Percentiles rank a stretch among this genome's conserved stretches.
phyloP scores from a whole-genome alignment of 176 grass and related monocot genomes.

The Rhynchospora pubera region DNA sequence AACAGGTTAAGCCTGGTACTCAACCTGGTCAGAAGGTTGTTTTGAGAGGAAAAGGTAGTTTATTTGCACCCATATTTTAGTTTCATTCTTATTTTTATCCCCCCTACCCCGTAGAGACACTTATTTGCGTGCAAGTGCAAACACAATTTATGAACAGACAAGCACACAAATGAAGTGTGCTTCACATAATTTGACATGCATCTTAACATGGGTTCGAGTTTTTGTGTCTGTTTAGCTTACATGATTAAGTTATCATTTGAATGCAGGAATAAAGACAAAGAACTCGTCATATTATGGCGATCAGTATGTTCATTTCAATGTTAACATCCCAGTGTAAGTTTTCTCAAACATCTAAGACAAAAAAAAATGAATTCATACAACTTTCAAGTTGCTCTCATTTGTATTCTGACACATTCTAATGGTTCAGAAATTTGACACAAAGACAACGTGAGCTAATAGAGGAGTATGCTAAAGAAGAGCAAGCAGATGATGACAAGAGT shows the following conservation, averaged over 20 bases:
- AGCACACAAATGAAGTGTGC: background rate
- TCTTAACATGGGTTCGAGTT: background rate
- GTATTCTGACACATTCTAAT: background rate
- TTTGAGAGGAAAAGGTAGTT: constrained; percentile 92
- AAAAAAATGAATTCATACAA: background rate
- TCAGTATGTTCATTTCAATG: constrained; percentile 86
- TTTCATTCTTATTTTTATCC: background rate
- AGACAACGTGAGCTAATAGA: constrained; percentile 54
- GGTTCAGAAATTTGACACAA: constrained; percentile 64
- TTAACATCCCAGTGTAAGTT: constrained; percentile 76
- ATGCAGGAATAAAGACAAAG: constrained; percentile 65
- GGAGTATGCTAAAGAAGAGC: constrained; percentile 87
- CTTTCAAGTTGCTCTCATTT: background rate
- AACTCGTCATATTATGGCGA: constrained; percentile 57
- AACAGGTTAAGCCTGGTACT: constrained; percentile 83
- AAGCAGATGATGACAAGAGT: constrained; percentile 61
- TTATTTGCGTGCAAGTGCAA: too few relatives aligned
- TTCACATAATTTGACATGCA: background rate
- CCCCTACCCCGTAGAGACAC: background rate
- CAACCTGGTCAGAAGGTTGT: constrained; percentile 96
- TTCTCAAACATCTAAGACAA: background rate
- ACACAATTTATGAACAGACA: background rate
- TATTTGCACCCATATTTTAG: background rate
- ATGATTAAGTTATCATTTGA: background rate
- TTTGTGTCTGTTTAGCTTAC: background rate